A percentile compares a stretch with the other conserved stretches of the same genome.
phyloP scores from a whole-genome alignment of 1,284 basidiomycete species.

The Rhodotorula glutinis region DNA sequence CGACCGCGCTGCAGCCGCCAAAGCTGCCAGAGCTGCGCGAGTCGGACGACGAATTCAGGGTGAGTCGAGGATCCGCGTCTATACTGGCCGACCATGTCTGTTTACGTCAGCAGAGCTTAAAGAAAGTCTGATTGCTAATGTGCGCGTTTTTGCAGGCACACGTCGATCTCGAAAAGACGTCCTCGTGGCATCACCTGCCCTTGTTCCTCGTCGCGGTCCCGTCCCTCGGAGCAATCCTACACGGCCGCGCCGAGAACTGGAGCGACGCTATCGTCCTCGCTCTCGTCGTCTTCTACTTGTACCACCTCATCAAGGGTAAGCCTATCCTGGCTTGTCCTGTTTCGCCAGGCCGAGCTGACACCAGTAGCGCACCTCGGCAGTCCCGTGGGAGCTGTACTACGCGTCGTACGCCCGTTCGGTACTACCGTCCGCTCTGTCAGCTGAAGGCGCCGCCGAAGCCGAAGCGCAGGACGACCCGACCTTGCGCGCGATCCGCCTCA shows the following conservation, averaged over 20 bases:
- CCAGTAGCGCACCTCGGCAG: constrained; percentile 1
- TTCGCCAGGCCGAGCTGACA: not conserved
- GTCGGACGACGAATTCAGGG: constrained; percentile 32
- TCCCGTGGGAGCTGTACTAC: constrained; percentile 47
- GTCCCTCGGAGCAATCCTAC: constrained; percentile 39
- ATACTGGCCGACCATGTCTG: not conserved
- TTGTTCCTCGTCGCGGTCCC: constrained; percentile 42
- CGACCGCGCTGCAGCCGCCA: constrained; percentile 18
- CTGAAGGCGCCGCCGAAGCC: constrained; percentile 4
- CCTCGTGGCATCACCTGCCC: constrained; percentile 36
- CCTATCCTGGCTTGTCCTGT: no score
- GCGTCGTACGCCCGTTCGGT: constrained; percentile 43
- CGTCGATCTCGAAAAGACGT: constrained; percentile 16
- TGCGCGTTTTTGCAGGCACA: not conserved
- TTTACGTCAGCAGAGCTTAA: no score
- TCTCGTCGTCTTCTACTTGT: constrained; percentile 48
- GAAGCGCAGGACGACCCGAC: constrained; percentile 24
- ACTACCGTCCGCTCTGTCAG: constrained; percentile 27
- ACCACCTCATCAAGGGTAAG: constrained; percentile 42
- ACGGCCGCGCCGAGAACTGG: constrained; percentile 49
- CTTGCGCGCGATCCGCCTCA: constrained; percentile 23
- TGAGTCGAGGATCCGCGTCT: not conserved
- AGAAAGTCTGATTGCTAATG: not conserved
- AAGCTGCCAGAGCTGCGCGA: constrained; percentile 16
- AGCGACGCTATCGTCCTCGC: constrained; percentile 49